Conservation (phyloP, 768 basidiomycete genomes). For the Phaeolepiota aurea region DNA sequence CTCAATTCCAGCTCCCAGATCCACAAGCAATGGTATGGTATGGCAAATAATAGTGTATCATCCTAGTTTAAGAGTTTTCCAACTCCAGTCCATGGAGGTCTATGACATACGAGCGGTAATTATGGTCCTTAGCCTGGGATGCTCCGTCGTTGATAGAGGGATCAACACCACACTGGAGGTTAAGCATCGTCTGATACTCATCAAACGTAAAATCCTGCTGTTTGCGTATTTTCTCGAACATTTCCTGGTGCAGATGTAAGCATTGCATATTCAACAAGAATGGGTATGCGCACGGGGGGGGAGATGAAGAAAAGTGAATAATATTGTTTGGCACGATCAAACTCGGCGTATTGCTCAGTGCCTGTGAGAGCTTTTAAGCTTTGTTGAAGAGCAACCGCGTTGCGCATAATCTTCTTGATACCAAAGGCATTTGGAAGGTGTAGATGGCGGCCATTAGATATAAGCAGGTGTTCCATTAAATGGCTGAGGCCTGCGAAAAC, state of each 20-base stretch:
- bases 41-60: conserved; percentile 7
- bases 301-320: conserved; percentile 70
- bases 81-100: conserved; percentile 81
- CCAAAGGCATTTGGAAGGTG: conserved; percentile 66
- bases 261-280: neutral
- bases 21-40: conserved; percentile 23
- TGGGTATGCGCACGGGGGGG: conserved; percentile 51
- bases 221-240: conserved; percentile 64
- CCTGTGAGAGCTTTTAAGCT: conserved; percentile 71
- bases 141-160: conserved; percentile 43
- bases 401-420: conserved; percentile 79
- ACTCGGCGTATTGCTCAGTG: conserved; percentile 52
- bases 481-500: conserved; percentile 79
- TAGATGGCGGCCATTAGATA: conserved; percentile 66
- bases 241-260: conserved; percentile 37
- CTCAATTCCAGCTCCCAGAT: neutral
- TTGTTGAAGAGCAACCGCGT: conserved; percentile 89
- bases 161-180: conserved; percentile 82
- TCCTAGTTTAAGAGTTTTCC: conserved; percentile 22
- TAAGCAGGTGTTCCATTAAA: conserved; percentile 78
- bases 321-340: conserved; percentile 71
- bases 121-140: conserved; percentile 51
- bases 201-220: conserved; percentile 74
- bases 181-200: conserved; percentile 88
- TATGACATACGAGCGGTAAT: conserved; percentile 84